phyloP scores from a whole-genome alignment of 169 alveolate genomes.

The Cryptosporidium canis region DNA sequence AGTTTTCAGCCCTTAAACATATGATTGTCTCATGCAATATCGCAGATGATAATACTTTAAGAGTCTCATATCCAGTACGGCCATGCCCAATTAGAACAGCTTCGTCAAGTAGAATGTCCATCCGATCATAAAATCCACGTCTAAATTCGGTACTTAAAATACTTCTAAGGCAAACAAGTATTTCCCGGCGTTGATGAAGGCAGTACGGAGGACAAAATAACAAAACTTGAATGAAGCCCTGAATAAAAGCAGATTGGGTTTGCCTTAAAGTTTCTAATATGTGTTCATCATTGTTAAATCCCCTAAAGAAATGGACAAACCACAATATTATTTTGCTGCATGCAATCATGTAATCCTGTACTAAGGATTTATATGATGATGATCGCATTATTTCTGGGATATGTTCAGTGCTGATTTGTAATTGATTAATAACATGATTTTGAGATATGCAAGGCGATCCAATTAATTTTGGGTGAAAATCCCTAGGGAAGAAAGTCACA shows the following conservation, averaged over 20 bases:
- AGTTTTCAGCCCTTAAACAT: slow-evolving; percentile 36
- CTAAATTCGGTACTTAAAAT: slow-evolving; percentile 58
- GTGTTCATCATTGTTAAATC: slow-evolving; percentile 53
- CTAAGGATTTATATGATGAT: slow-evolving; percentile 25
- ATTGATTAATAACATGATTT: background rate
- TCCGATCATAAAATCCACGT: slow-evolving; percentile 40
- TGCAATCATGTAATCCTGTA: slow-evolving; percentile 67
- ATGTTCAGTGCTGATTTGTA: slow-evolving; percentile 26
- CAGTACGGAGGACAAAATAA: slow-evolving; percentile 57
- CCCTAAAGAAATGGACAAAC: slow-evolving; percentile 64
- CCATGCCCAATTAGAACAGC: slow-evolving; percentile 67
- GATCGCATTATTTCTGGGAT: slow-evolving; percentile 46
- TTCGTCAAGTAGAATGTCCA: slow-evolving; percentile 51
- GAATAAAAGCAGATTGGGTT: slow-evolving; percentile 36
- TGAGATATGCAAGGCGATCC: slow-evolving; percentile 31
- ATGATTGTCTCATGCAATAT: slow-evolving; percentile 51
- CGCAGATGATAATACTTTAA: slow-evolving; percentile 63
- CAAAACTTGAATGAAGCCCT: slow-evolving; percentile 60
- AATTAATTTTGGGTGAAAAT: slow-evolving; percentile 48
- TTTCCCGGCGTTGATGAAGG: slow-evolving; percentile 70
- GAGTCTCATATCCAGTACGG: slow-evolving; percentile 63
- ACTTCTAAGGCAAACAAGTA: slow-evolving; percentile 55
- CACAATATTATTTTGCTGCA: slow-evolving; percentile 62
- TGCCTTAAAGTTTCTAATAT: slow-evolving; percentile 62
- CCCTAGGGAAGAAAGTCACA: slow-evolving; percentile 58